These are phyloP conservation scores for Taphrina betulina DNA, from an alignment of 1,139 yeast genomes.

Conservation along the genomic window DNA sequence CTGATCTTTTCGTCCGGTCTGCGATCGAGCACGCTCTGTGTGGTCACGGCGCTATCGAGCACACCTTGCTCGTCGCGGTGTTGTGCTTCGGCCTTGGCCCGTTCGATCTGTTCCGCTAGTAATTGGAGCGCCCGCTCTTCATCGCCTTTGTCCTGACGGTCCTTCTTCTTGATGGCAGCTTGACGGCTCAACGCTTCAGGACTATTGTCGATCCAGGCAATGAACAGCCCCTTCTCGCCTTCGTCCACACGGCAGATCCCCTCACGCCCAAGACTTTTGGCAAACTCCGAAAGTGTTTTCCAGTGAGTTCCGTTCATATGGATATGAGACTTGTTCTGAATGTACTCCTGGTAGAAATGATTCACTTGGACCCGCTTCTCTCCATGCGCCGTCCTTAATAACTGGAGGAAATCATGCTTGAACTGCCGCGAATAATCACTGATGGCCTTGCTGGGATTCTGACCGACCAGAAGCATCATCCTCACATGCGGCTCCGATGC, in stretches of 20 bases:
- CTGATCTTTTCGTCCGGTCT: conserved; percentile 20
- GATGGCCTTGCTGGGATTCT: conserved; percentile 53
- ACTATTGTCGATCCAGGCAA: conserved; percentile 58
- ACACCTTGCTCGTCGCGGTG: not conserved
- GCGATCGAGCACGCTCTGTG: conserved; percentile 3
- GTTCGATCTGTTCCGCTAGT: conserved; percentile 56
- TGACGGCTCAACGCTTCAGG: conserved; percentile 49
- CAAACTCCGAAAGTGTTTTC: conserved; percentile 67
- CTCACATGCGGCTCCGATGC: conserved; percentile 72
- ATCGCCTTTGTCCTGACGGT: conserved; percentile 49
- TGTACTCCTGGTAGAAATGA: conserved; percentile 82
- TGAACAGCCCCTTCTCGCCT: conserved; percentile 49
- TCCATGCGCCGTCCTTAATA: conserved; percentile 70
- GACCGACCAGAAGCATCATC: conserved; percentile 50
- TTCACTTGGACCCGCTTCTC: conserved; percentile 78
- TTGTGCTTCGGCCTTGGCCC: conserved; percentile 45
- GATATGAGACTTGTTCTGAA: conserved; percentile 71
- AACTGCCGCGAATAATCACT: conserved; percentile 63
- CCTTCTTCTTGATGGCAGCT: conserved; percentile 46
- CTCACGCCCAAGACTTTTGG: conserved; percentile 59
- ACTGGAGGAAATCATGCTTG: conserved; percentile 61
- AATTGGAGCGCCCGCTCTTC: conserved; percentile 49
- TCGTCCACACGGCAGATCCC: conserved; percentile 61
- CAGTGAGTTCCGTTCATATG: conserved; percentile 90
- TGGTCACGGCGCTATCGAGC: not conserved